Evolutionary conservation across 306 rosid species (phyloP).

Genomic region (Glycine soja): DNA sequence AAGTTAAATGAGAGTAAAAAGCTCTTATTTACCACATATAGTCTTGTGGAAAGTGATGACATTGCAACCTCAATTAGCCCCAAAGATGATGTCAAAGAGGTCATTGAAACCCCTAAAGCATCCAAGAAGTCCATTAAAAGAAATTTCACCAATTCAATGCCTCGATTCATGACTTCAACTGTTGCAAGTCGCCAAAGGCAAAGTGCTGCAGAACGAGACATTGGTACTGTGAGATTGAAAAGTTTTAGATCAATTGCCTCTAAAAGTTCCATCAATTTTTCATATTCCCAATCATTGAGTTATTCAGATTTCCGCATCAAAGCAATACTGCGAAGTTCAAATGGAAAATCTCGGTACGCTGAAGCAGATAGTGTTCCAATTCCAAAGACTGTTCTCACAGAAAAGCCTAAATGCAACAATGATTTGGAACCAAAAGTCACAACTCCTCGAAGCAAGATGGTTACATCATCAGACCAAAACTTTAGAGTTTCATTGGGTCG

Average conservation of each 20-base stretch:
- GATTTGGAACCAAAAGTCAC: conserved; percentile 55
- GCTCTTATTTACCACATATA: conserved; percentile 48
- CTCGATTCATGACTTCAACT: conserved; percentile 95
- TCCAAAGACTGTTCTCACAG: conserved; percentile 48
- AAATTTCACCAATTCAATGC: conserved; percentile 61
- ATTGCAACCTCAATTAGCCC: conserved; percentile 46
- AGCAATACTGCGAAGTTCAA: conserved; percentile 59
- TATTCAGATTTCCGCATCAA: conserved; percentile 68
- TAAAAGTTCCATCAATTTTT: conserved; percentile 73
- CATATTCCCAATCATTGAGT: conserved; percentile 77
- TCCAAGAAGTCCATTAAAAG: conserved; percentile 51
- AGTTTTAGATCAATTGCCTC: conserved; percentile 55
- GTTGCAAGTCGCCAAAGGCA: conserved; percentile 91
- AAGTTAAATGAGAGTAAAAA: conserved; percentile 60
- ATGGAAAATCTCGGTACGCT: conserved; percentile 60
- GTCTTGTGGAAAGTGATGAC: conserved; percentile 53
- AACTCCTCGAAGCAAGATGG: conserved; percentile 58
- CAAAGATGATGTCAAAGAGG: conserved; percentile 59
- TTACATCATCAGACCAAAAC: conserved; percentile 73
- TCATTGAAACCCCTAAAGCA: conserved; percentile 53
- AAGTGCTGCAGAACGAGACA: conserved; percentile 63
- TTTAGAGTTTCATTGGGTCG: conserved; percentile 56
- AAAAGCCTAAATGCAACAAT: conserved; percentile 60
- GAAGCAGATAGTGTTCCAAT: conserved; percentile 55
- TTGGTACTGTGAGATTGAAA: conserved; percentile 54